Evolutionary conservation across 371 early-diverging fungal genomes (phyloP), one percentile per base, ranked within the genome.

Genomic region (Chytridiales sp.): DNA sequence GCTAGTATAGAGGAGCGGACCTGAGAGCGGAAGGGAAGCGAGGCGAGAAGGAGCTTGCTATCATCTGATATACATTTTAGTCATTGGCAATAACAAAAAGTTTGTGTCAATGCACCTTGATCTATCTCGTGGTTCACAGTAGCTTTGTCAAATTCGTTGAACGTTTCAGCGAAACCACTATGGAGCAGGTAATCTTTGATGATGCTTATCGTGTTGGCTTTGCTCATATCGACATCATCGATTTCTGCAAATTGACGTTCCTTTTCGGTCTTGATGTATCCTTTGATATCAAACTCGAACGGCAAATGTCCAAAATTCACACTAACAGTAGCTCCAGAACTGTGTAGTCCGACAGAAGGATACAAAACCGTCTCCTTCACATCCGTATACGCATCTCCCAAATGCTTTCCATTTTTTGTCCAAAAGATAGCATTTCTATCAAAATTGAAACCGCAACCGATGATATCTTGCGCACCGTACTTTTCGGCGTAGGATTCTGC

Each of bases 281-380:
- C 55, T 9, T 27, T 31, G n/a, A 56, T 29, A 31, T 62, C 50
- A 35, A 56, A 62, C 42, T 9, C n/a, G 31, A 55, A 62, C 1
- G 29, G 27, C 11, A 15, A 15, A 9, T 22, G 24, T 15, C 47
- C 56, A 24, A 62, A 56, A 43, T 62, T 62, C 19, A 62, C 30
- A n/a, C 3, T 11, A 0, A 62, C 56, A 21, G 29, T 8, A 26
- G 47, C 63, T 15, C 19, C 6, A 27, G 56, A 57, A 44, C 47
- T 49, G 40, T 62, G 63, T 13, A 62, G 19, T 4, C 63, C 63
- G 24, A 62, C 57, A 30, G 42, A 38, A 13, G 63, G 50, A 32
- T 38, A 50, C 9, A 61, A 27, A 11, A 44, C 15, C 13, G 17
- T 9, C 38, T 19, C 46, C 13, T 11, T 11, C 9, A 54, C 56